These are phyloP conservation scores for Penicillium lagena DNA, from an alignment of 495 filamentous ascomycete species.

Conservation along the genomic window DNA sequence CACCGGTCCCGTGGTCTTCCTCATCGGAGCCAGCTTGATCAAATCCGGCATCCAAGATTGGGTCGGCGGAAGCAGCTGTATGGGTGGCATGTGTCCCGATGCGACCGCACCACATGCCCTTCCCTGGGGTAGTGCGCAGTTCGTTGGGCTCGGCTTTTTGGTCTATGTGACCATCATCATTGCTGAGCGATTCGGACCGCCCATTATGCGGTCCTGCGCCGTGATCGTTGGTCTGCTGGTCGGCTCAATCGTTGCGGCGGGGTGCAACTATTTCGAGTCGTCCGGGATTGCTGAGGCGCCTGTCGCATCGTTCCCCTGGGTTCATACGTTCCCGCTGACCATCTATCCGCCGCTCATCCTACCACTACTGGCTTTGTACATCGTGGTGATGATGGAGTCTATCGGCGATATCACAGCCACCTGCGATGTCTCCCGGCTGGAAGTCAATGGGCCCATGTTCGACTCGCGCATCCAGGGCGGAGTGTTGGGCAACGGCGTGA, in stretches of 20 bases:
- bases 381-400: constrained; percentile 83
- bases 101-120: constrained; percentile 70
- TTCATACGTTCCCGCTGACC: constrained; percentile 73
- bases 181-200: constrained; percentile 77
- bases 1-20: constrained; percentile 75
- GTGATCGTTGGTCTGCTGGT: constrained; percentile 78
- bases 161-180: constrained; percentile 88
- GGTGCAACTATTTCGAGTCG: constrained; percentile 75
- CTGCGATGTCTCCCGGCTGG: constrained; percentile 74
- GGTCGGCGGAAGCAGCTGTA: constrained; percentile 65
- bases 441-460: constrained; percentile 73
- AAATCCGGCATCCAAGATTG: constrained; percentile 73
- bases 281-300: constrained; percentile 64
- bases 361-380: constrained; percentile 78
- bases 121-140: constrained; percentile 82
- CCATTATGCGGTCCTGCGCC: constrained; percentile 67
- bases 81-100: constrained; percentile 61
- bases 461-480: constrained; percentile 90
- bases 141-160: constrained; percentile 83
- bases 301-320: constrained; percentile 82
- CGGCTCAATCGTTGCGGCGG: constrained; percentile 82
- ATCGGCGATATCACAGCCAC: constrained; percentile 63
- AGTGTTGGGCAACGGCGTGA: constrained; percentile 68
- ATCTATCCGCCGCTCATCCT: constrained; percentile 82
- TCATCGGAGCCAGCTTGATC: constrained; percentile 73